Base-by-base conservation (phyloP, 768 basidiomycete genomes). In the Lentinus tigrinus region DNA sequence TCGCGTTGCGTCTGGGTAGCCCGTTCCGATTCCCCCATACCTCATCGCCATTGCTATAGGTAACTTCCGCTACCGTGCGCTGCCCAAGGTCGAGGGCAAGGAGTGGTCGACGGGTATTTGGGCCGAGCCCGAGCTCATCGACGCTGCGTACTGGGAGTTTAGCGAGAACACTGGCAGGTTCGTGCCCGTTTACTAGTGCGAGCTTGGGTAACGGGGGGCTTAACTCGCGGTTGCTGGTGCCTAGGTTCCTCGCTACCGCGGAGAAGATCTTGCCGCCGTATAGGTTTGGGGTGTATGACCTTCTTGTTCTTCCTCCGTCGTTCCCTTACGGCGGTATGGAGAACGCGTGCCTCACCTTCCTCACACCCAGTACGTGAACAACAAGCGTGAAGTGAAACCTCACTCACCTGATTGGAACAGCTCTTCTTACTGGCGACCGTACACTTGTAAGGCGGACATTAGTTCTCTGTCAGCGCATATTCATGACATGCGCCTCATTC, bases 241-340 rank as follows among this genome's bases (percentile, higher is more conserved):
- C n/a, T 52, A 93, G 91, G 64, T 95, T 90, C 70, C 73, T 97
- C 57, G 78, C 83, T 2, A 82, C 81, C 14, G 91, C 89, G 53
- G 94, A 97, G 71, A 77, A 83, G 13, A 76, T 94, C 38, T 81
- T 91, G 1, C 82, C 82, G 0, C 78, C 86, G 0, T 98, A 98
- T 69, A 77, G 76, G 50, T 98, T 95, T 66, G 88, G 90, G 3
- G 88, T 94, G 1, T 97, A 95, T 67, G 95, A 98, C 69, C 70
- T 96, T 2, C 79, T 98, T 19, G 85, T 98, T 23, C 78, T 98
- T 3, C 95, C 95, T 0, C 88, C 92, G 13, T 88, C 90, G 0
- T 98, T 97, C 80, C 95, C 95, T 1, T 96, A 90, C 69, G 95
- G 93, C 50, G 93, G 92, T 59, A 89, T 91, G 91, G 93, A 96